These are phyloP conservation scores for Pythium dissimile DNA, from an alignment of 352 stramenopile genomes.

Conservation along the genomic window DNA sequence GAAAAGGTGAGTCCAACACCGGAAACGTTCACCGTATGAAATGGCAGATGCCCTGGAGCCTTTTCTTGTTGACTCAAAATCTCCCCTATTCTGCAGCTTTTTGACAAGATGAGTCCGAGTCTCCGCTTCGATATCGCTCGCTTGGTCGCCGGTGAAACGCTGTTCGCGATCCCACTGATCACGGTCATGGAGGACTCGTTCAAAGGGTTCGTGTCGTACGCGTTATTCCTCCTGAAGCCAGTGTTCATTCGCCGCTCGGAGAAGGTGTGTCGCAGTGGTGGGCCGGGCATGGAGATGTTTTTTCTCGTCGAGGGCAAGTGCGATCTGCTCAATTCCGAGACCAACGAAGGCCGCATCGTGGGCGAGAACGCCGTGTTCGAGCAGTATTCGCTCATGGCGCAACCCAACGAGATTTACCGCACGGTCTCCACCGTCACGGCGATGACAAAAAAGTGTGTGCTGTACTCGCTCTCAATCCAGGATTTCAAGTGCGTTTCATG, in stretches of 20 bases:
- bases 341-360: slow-evolving; percentile 51
- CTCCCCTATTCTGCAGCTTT: slow-evolving; percentile 38
- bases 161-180: slow-evolving; percentile 81
- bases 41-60: too few species aligned
- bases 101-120: slow-evolving; percentile 76
- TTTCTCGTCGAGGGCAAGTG: slow-evolving; percentile 85
- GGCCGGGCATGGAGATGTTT: slow-evolving; percentile 75
- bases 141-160: slow-evolving; percentile 66
- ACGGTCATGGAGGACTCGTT: slow-evolving; percentile 87
- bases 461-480: slow-evolving; percentile 80
- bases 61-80: neutral
- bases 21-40: too few species aligned
- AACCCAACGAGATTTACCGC: slow-evolving; percentile 67
- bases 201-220: slow-evolving; percentile 87
- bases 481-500: slow-evolving; percentile 58
- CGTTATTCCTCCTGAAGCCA: slow-evolving; percentile 77
- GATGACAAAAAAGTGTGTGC: slow-evolving; percentile 59
- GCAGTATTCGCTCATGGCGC: slow-evolving; percentile 77
- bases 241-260: slow-evolving; percentile 65
- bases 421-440: slow-evolving; percentile 70
- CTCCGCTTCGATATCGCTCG: slow-evolving; percentile 78
- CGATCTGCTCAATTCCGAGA: slow-evolving; percentile 71
- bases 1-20: too few species aligned
- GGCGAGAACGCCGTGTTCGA: slow-evolving; percentile 76
- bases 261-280: slow-evolving; percentile 70